Evolutionary conservation across 768 basidiomycete genomes (phyloP), one percentile per base, ranked within the genome.

Genomic region (Tricholoma sp.): DNA sequence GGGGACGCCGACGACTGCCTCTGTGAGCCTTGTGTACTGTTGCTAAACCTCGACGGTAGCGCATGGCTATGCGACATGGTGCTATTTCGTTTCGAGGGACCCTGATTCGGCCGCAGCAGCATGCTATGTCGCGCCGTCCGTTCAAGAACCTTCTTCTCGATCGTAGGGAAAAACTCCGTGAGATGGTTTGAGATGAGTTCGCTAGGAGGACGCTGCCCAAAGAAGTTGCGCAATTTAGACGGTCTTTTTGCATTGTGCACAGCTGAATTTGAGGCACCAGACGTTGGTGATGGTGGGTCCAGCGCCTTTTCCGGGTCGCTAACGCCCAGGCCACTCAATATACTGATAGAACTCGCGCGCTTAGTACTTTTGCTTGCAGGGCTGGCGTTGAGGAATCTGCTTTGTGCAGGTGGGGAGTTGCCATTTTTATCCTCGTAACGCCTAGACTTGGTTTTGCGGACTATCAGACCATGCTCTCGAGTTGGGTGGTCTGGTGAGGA

Each of bases 131-230:
- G 77, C 9, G 90, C 89, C 6, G 92, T 93, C 52, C 94, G 86
- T 69, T 89, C 83, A 39, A 99, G 76, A 35, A 91, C 89, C 73
- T 89, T 94, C 75, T 89, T 92, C 77, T 97, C 94, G 3, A 93
- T 86, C 61, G 83, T 81, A 1, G 97, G 97, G 84, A 99, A 99
- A 77, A 89, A 99, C 59, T 97, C 95, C 18, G 89, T 85, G 52
- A 98, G 72, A 67, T 98, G 95, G 6, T 79, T 96, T 22, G 95
- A 91, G 75, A 98, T 98, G 60, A 98, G 84, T 71, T 98, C 97
- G 73, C 90, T 93, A 0, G 97, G 95, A 0, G 97, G 97, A 39
- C 97, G 89, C 66, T 98, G 97, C 14, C 96, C 97, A 64, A 98
- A 96, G 79, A 98, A 99, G 77, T 94, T 94, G 71, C 90, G 90